Base-by-base conservation (phyloP, 1,284 basidiomycete genomes). In the Leccinum insolens region DNA sequence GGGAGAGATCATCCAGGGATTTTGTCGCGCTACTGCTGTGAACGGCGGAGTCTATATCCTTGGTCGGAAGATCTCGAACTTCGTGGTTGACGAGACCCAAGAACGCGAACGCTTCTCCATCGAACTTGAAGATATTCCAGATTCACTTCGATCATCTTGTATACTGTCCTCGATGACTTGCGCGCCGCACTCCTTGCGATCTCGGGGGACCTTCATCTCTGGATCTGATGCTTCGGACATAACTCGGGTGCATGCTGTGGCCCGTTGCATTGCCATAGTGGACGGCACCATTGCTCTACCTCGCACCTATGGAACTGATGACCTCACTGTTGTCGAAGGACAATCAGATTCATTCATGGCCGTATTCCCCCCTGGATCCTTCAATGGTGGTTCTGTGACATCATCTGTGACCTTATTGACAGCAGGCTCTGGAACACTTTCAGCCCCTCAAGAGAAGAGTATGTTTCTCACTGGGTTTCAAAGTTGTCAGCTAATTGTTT, bases 1-100 rank as follows among this genome's bases (percentile, higher is more conserved):
- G 0, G 95, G 96, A 3, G 96, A 98, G 75, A 89, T 97, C n/a
- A 87, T 93, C 0, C 95, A 98, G 79, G 95, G 95, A 1, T 98
- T 96, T 77, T 97, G 95, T 79, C 93, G 95, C 41, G 88, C 91
- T 7, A 87, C 93, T 44, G 95, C 96, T 3, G 95, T 98, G 7
- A 86, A 87, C 70, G 95, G 95, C 9, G 91, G 87, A 0, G 91
- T 91, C 2, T 97, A 97, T 77, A 91, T 98, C 68, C 86, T 98
- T 2, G 93, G 90, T n/a, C 85, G 86, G 52, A 78, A 78, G 0
- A 78, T 93, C 11, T 70, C 75, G 2, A 82, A 84, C 8, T 76
- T 89, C 22, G 78, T 70, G 1, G 77, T 75, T 62, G 75, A 69
- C 64, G 70, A 70, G 11, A 66, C 69, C 14, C 66, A 65, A 7